Percentiles rank a stretch among this genome's conserved stretches.
Evolutionary conservation across 176 grass and related monocot genomes (phyloP).

Genomic region (Alloteropsis semialata): DNA sequence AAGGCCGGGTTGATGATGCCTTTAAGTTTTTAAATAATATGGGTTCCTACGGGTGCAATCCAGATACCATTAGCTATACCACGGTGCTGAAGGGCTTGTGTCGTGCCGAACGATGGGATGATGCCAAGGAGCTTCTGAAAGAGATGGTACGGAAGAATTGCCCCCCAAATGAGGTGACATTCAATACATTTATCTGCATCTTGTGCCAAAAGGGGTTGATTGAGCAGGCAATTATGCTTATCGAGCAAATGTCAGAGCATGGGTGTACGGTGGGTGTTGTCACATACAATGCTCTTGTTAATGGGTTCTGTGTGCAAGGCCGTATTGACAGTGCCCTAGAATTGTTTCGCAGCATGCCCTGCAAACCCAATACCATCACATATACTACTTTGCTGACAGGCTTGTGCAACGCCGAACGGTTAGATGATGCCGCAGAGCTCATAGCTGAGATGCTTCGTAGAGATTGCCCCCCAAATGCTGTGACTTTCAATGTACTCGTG

Average conservation of each 20-base stretch:
- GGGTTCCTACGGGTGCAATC: slow-evolving; percentile 35
- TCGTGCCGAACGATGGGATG: slow-evolving; percentile 37
- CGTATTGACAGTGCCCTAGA: slow-evolving; percentile 45
- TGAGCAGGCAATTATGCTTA: slow-evolving; percentile 43
- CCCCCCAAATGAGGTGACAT: slow-evolving; percentile 51
- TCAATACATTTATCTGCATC: slow-evolving; percentile 59
- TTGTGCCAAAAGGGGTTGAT: slow-evolving; percentile 58
- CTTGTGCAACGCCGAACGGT: slow-evolving; percentile 48
- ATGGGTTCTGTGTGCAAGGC: slow-evolving; percentile 61
- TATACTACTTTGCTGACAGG: slow-evolving; percentile 71
- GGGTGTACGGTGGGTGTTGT: slow-evolving; percentile 47
- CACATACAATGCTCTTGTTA: slow-evolving; percentile 63
- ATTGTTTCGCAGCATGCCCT: slow-evolving; percentile 42
- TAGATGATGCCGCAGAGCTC: slow-evolving; percentile 44
- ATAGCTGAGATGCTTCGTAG: slow-evolving; percentile 48
- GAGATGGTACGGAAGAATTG: slow-evolving; percentile 49
- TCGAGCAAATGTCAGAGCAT: slow-evolving; percentile 46
- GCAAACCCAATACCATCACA: slow-evolving; percentile 63
- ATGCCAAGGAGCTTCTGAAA: slow-evolving; percentile 41
- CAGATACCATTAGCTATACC: slow-evolving; percentile 58
- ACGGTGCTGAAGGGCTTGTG: slow-evolving; percentile 51
- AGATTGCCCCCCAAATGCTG: slow-evolving; percentile 43
- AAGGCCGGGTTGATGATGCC: slow-evolving; percentile 44
- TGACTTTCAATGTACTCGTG: slow-evolving; percentile 61
- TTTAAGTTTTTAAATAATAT: slow-evolving; percentile 43